phyloP scores from a whole-genome alignment of 306 rosid species.

The Cotoneaster glaucophyllus region DNA sequence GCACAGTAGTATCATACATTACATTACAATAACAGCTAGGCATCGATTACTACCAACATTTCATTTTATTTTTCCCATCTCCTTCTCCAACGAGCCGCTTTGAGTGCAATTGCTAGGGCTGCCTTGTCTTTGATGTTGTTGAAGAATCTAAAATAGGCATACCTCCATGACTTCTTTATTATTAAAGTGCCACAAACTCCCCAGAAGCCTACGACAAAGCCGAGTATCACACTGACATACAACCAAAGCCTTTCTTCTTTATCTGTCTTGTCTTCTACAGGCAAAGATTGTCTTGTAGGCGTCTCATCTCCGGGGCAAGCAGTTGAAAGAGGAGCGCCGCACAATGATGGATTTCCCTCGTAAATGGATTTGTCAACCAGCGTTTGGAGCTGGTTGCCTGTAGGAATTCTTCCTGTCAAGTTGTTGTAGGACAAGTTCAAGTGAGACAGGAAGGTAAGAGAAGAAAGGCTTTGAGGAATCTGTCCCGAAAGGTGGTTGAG shows the following conservation, averaged over 20 bases:
- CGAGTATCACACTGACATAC: background rate
- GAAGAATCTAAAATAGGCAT: background rate
- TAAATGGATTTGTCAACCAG: background rate
- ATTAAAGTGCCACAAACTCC: background rate
- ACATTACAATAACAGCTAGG: background rate
- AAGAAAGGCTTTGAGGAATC: background rate
- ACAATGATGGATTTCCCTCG: background rate
- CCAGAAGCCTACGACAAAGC: background rate
- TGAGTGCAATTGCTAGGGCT: background rate
- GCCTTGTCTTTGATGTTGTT: background rate
- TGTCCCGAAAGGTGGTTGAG: background rate
- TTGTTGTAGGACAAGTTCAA: conserved; percentile 1
- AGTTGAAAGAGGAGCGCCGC: background rate
- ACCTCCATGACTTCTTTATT: conserved; percentile 1
- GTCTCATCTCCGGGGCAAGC: background rate
- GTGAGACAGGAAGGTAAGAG: background rate
- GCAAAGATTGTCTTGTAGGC: no score
- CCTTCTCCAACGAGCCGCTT: background rate
- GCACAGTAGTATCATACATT: no score
- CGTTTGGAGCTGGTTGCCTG: background rate
- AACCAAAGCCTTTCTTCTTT: background rate
- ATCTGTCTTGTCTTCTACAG: background rate
- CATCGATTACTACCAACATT: background rate
- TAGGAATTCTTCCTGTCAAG: background rate
- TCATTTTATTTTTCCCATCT: background rate